A percentile compares a stretch with the other conserved stretches of the same genome.
Evolutionary conservation across 2,329 filamentous ascomycete species (phyloP).

Genomic region (Claviceps digitariae): DNA sequence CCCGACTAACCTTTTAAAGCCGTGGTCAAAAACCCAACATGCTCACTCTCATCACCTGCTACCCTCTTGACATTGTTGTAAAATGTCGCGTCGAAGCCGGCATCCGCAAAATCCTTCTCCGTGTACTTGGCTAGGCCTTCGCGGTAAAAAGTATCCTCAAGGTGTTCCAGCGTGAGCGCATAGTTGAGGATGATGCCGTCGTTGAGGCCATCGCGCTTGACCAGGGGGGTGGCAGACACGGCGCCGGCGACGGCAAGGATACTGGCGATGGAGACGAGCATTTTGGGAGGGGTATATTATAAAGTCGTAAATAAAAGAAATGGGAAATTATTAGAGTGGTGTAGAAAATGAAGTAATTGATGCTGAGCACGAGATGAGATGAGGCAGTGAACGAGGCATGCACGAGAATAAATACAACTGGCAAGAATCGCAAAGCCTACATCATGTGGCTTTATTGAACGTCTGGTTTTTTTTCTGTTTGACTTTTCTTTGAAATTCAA

Average conservation of each 20-base stretch:
- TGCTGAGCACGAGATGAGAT: too few species aligned
- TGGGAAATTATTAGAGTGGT: too few species aligned
- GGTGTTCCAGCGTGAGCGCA: conserved; percentile 37
- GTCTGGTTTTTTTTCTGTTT: too few species aligned
- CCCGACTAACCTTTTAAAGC: conserved; percentile 19
- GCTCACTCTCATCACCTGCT: conserved; percentile 37
- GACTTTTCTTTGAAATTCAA: too few species aligned
- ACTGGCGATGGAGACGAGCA: conserved; percentile 8
- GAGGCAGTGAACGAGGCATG: too few species aligned
- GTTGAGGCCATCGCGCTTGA: conserved; percentile 8
- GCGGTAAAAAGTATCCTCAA: conserved; percentile 50
- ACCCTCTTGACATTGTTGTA: conserved; percentile 46
- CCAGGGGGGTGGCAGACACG: conserved; percentile 8
- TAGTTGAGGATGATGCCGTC: conserved; percentile 29
- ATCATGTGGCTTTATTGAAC: too few species aligned
- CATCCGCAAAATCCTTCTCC: conserved; percentile 34
- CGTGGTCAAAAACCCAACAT: conserved; percentile 41
- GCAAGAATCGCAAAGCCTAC: too few species aligned
- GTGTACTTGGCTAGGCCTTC: conserved; percentile 45
- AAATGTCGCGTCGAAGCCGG: conserved; percentile 36
- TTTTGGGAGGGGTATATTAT: neutral
- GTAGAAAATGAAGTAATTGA: too few species aligned
- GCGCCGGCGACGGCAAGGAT: conserved; percentile 6
- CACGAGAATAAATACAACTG: too few species aligned
- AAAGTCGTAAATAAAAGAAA: too few species aligned